These are phyloP conservation scores for Phytophthora hibernalis DNA, from an alignment of 352 stramenopile genomes.

Conservation along the genomic window DNA sequence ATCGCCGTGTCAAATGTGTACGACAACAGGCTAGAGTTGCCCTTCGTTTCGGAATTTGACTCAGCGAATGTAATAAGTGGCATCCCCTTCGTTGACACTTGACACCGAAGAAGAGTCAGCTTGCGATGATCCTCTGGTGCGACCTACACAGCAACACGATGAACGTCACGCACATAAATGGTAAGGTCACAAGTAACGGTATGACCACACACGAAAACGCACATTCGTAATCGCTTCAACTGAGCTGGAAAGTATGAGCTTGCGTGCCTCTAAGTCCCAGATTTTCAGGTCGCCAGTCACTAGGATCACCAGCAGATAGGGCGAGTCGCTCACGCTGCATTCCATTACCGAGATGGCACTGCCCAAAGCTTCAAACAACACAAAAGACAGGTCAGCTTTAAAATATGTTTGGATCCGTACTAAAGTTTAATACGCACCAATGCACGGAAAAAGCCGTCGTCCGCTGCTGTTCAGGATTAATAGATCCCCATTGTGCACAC, in stretches of 20 bases:
- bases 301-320: slow-evolving; percentile 81
- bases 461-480: slow-evolving; percentile 71
- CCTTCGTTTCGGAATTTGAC: slow-evolving; percentile 55
- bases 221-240: slow-evolving; percentile 74
- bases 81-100: slow-evolving; percentile 72
- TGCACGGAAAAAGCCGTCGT: slow-evolving; percentile 80
- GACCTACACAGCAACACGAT: slow-evolving; percentile 19
- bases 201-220: slow-evolving; percentile 7
- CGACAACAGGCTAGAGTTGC: slow-evolving; percentile 67
- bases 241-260: slow-evolving; percentile 60
- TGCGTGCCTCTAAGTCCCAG: slow-evolving; percentile 66
- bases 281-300: slow-evolving; percentile 70
- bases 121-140: slow-evolving; percentile 41
- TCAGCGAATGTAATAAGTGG: slow-evolving; percentile 88
- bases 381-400: slow-evolving; percentile 3
- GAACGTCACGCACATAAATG: neutral
- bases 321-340: slow-evolving; percentile 65
- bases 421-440: slow-evolving; percentile 48
- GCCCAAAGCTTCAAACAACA: slow-evolving; percentile 56
- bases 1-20: slow-evolving; percentile 84
- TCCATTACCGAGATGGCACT: slow-evolving; percentile 71
- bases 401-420: neutral
- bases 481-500: slow-evolving; percentile 69
- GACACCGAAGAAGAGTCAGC: slow-evolving; percentile 75
- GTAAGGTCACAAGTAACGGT: neutral